phyloP scores from a whole-genome alignment of 192 early-diverging fungal species.

The Jimgerdemannia flammicorona region DNA sequence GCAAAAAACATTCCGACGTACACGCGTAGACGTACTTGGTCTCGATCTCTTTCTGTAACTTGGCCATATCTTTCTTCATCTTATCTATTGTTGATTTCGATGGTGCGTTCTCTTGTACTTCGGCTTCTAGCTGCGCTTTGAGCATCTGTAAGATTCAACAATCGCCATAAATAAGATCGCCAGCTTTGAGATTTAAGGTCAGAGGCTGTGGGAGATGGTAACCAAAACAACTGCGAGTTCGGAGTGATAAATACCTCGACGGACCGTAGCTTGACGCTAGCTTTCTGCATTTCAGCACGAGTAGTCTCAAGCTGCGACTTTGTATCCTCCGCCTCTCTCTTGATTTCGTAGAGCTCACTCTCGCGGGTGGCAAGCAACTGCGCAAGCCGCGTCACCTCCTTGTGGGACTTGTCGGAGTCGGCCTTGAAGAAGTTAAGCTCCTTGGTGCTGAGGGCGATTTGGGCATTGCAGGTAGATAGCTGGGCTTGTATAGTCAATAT shows the following conservation, averaged over 20 bases:
- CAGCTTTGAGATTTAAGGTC: too few species aligned
- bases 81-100: background rate
- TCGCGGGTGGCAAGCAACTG: background rate
- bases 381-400: background rate
- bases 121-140: background rate
- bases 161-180: background rate
- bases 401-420: background rate
- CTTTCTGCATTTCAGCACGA: background rate
- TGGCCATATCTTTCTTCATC: background rate
- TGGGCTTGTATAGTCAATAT: background rate
- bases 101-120: background rate
- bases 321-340: background rate
- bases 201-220: too few species aligned
- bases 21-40: background rate
- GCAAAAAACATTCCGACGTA: too few species aligned
- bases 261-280: background rate
- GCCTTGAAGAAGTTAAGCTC: conserved; percentile 2
- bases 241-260: background rate
- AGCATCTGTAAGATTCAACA: background rate
- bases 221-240: background rate
- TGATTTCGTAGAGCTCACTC: background rate
- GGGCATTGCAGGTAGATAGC: background rate
- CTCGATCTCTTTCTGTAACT: background rate
- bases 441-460: background rate
- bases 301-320: background rate